Percentiles rank a stretch among this genome's conserved stretches.
phyloP scores from a whole-genome alignment of 2,329 filamentous ascomycete genomes.

The Colletotrichum cordylinicola region DNA sequence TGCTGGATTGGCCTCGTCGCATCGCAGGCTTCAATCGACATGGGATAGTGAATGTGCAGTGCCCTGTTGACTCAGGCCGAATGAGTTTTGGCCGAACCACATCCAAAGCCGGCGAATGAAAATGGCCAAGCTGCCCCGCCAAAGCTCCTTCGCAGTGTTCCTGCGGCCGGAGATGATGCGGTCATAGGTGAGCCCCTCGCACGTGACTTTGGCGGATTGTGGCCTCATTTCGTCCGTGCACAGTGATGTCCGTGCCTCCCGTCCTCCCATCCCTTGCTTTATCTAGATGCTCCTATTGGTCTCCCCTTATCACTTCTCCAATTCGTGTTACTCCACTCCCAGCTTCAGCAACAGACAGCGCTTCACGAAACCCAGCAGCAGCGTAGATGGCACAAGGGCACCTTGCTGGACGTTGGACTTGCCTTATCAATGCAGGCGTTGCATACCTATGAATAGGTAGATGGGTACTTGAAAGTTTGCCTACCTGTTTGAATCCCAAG shows the following conservation, averaged over 20 bases:
- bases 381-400: background rate
- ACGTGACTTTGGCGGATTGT: background rate
- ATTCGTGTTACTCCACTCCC: background rate
- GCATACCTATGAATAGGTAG: background rate
- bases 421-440: background rate
- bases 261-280: background rate
- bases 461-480: background rate
- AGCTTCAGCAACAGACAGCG: background rate
- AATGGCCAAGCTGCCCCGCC: slow-evolving; percentile 5
- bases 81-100: background rate
- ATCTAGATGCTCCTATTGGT: background rate
- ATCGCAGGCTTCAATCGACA: background rate
- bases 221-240: background rate
- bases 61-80: slow-evolving; percentile 20
- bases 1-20: background rate
- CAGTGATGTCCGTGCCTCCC: background rate
- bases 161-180: background rate
- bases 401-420: background rate
- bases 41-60: background rate
- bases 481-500: background rate
- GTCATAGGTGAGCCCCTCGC: background rate
- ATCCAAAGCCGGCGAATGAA: slow-evolving; percentile 13
- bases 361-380: background rate
- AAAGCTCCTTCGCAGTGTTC: background rate
- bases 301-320: background rate